Evolutionary conservation across 306 rosid species (phyloP), one percentile per base, ranked within the genome.

Genomic region (Canavalia ensiformis): DNA sequence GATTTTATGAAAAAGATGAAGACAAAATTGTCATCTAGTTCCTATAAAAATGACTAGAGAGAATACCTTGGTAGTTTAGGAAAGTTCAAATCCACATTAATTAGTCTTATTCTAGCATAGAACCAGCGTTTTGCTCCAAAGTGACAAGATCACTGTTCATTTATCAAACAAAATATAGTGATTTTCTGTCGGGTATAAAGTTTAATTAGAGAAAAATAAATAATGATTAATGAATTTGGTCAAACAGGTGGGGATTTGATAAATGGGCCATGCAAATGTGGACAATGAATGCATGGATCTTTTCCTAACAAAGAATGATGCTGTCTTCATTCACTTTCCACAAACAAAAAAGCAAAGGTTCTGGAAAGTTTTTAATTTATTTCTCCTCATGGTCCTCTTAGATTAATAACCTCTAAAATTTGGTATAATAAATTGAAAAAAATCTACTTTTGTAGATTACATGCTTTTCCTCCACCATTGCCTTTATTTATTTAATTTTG

Each of bases 231-330:
- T 30, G 52, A 35, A 18, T 41, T 77, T 69, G 84, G 87, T 88
- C 89, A 88, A 83, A 85, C 10, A 77, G 45, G 77, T 83, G 77
- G 86, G 79, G 68, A n/a, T 69, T 83, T 83, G 82, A 68, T 30
- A 73, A 65, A 64, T 64, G 46, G 63, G 83, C 41, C 75, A 68
- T 78, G 68, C 25, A 85, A 6, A 69, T 72, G 62, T 45, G 31
- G 81, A 35, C 71, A 67, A 49, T 63, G 71, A 79, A 72, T 47
- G 63, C 64, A 63, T 69, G 63, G 60, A 62, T 68, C 70, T 57
- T 72, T 85, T 85, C 75, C 82, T 66, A 47, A 4, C 66, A 62
- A 69, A 49, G 79, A 88, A 88, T 88, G 83, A 88, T 85, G 84
- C 73, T 83, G 91, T 80, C 87, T 75, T 74, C 74, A 62, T 56